Evolutionary conservation across 805 yeast species (phyloP).

Genomic region (Yarrowia osloensis): DNA sequence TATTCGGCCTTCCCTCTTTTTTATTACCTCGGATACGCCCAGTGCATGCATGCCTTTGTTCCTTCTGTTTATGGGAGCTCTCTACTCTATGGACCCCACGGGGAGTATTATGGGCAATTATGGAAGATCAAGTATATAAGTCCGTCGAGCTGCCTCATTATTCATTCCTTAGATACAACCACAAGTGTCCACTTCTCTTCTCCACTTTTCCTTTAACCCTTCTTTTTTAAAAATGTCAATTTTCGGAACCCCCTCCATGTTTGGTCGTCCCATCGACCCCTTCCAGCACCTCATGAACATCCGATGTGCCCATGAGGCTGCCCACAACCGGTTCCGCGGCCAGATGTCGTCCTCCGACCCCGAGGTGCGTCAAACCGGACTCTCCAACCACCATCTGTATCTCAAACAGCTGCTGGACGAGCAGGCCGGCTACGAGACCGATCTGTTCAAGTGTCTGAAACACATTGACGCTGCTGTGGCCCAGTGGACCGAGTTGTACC

Average conservation of each 20-base stretch:
- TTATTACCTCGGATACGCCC: background rate
- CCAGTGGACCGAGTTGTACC: background rate
- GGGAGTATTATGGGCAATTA: background rate
- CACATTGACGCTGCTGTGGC: background rate
- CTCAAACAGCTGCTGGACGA: conserved; percentile 12
- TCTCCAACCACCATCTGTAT: background rate
- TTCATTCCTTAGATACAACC: too few species aligned
- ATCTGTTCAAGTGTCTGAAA: conserved; percentile 6
- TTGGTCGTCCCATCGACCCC: conserved; percentile 7
- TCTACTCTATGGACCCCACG: background rate
- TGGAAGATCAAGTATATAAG: background rate
- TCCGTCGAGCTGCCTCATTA: background rate
- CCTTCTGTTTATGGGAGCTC: background rate
- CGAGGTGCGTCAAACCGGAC: background rate
- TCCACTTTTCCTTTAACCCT: background rate
- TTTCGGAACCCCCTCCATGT: background rate
- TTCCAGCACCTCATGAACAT: conserved; percentile 20
- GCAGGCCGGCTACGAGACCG: background rate
- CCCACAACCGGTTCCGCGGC: background rate
- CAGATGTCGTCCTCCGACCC: background rate
- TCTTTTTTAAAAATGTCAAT: background rate
- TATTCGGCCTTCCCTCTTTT: background rate
- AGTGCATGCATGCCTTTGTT: background rate
- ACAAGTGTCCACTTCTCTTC: background rate
- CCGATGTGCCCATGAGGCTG: background rate